Conservation (phyloP, 352 stramenopile genomes). For the Hyaloperonospora arabidopsidis region DNA sequence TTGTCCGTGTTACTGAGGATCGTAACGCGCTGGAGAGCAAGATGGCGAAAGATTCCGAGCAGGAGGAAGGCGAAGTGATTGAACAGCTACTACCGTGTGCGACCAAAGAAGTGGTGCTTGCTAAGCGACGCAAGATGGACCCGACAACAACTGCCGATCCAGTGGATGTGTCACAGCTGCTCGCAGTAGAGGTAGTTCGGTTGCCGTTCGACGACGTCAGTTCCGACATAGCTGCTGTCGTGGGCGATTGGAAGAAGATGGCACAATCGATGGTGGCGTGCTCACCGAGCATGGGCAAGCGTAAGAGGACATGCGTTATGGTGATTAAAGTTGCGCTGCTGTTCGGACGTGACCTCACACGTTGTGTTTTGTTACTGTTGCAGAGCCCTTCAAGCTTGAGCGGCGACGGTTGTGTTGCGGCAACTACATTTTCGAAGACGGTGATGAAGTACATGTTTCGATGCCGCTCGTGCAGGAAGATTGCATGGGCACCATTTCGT, state of each 20-base stretch:
- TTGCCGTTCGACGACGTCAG: constrained; percentile 51
- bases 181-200: constrained; percentile 37
- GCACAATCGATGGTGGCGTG: constrained; percentile 20
- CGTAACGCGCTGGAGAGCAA: background rate
- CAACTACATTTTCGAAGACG: constrained; percentile 74
- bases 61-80: constrained; percentile 24
- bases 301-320: constrained; percentile 18
- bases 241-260: constrained; percentile 29
- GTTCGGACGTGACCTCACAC: constrained; percentile 4
- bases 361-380: constrained; percentile 6
- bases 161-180: constrained; percentile 21
- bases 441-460: constrained; percentile 59
- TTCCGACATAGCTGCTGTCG: constrained; percentile 50
- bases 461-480: constrained; percentile 57
- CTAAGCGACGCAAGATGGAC: constrained; percentile 51
- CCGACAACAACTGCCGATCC: constrained; percentile 7
- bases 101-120: constrained; percentile 6
- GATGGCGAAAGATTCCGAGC: constrained; percentile 8
- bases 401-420: constrained; percentile 52
- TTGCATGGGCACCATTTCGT: constrained; percentile 73
- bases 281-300: constrained; percentile 22
- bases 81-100: constrained; percentile 8
- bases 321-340: background rate
- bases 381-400: constrained; percentile 43
- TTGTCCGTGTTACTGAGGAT: constrained; percentile 7